Percentiles rank a stretch among this genome's conserved stretches.
phyloP scores from a whole-genome alignment of 352 stramenopile species.

The Thraustotheca clavata region DNA sequence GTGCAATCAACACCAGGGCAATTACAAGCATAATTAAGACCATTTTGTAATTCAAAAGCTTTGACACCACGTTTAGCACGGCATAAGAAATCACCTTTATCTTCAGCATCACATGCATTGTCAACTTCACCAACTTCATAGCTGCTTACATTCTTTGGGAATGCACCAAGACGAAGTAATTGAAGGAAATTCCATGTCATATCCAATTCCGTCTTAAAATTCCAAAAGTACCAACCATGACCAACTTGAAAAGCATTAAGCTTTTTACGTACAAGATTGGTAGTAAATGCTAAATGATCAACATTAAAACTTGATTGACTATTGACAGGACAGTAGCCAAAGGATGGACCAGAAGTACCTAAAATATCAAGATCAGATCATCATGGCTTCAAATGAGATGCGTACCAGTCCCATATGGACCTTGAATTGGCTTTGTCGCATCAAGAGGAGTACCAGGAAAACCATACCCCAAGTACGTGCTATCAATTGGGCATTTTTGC shows the following conservation, averaged over 20 bases:
- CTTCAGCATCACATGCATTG: slow-evolving; percentile 51
- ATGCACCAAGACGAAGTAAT: slow-evolving; percentile 42
- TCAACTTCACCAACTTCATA: slow-evolving; percentile 58
- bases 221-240: slow-evolving; percentile 95
- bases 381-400: no score
- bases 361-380: no score
- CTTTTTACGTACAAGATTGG: slow-evolving; percentile 85
- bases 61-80: slow-evolving; percentile 57
- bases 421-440: slow-evolving; percentile 76
- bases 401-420: slow-evolving; percentile 67
- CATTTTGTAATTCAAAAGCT: slow-evolving; percentile 39
- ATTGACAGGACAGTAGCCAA: slow-evolving; percentile 80
- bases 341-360: slow-evolving; percentile 81
- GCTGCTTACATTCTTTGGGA: slow-evolving; percentile 66
- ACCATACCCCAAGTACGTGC: slow-evolving; percentile 80
- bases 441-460: slow-evolving; percentile 88
- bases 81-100: slow-evolving; percentile 67
- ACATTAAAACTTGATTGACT: slow-evolving; percentile 79
- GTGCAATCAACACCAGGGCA: slow-evolving; percentile 42
- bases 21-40: slow-evolving; percentile 53
- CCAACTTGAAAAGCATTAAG: slow-evolving; percentile 85
- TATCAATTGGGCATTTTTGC: slow-evolving; percentile 65
- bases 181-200: slow-evolving; percentile 87
- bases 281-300: slow-evolving; percentile 71
- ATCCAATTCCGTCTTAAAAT: slow-evolving; percentile 91